These are phyloP conservation scores for Flaveria trinervia DNA, from an alignment of 129 eudicot species.

Conservation along the genomic window DNA sequence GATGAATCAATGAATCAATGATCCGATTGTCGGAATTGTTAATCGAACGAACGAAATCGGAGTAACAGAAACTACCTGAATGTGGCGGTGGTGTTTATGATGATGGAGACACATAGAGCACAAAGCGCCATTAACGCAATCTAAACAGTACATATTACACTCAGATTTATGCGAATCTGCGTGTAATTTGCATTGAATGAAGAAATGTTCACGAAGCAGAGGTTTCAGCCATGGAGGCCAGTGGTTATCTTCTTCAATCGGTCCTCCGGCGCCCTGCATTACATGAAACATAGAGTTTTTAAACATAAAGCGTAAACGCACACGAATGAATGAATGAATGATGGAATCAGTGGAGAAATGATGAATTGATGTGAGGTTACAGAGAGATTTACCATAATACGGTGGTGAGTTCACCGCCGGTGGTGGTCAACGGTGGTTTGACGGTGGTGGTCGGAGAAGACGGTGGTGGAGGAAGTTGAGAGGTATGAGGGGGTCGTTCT, in stretches of 20 bases:
- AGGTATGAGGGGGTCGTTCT: slow-evolving; percentile 23
- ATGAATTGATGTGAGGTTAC: not conserved
- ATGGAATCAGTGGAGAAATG: not conserved
- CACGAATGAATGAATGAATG: not conserved
- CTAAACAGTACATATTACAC: slow-evolving; percentile 92
- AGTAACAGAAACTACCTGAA: slow-evolving; percentile 56
- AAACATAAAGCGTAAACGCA: not conserved
- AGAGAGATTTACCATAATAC: slow-evolving; percentile 51
- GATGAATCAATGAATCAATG: not conserved
- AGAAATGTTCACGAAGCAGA: slow-evolving; percentile 63
- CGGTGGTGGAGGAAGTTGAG: not conserved
- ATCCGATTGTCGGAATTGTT: not conserved
- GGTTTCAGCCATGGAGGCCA: slow-evolving; percentile 95
- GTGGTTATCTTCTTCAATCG: slow-evolving; percentile 66
- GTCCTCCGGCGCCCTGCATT: slow-evolving; percentile 67
- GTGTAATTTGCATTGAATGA: slow-evolving; percentile 74
- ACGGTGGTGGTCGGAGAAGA: slow-evolving; percentile 19
- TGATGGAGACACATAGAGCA: slow-evolving; percentile 74
- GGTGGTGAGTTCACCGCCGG: slow-evolving; percentile 54
- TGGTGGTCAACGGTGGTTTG: slow-evolving; percentile 53
- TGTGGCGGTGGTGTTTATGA: slow-evolving; percentile 59
- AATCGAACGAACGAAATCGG: not conserved
- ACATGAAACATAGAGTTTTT: not conserved
- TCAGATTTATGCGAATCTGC: slow-evolving; percentile 87
- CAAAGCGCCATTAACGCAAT: slow-evolving; percentile 71